Evolutionary conservation across 2,329 filamentous ascomycete species (phyloP).

Genomic region (Fusarium protoensiforme): DNA sequence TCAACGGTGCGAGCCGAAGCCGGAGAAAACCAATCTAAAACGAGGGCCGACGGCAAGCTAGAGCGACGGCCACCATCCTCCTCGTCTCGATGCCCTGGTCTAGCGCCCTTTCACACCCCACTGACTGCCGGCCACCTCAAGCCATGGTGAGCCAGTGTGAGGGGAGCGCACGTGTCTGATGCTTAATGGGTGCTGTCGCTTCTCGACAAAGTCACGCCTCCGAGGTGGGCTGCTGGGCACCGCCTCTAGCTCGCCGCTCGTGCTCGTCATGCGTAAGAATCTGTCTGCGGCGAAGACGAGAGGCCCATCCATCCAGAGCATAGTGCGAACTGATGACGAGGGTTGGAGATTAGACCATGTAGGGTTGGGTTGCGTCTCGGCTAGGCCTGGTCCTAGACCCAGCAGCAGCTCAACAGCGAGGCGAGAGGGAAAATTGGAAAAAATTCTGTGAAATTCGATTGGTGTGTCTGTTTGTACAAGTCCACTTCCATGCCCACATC

Average conservation of each 20-base stretch:
- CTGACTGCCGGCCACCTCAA: slow-evolving; percentile 29
- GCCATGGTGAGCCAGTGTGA: slow-evolving; percentile 28
- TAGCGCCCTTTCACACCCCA: slow-evolving; percentile 37
- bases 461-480: slow-evolving; percentile 43
- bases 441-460: slow-evolving; percentile 43
- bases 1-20: slow-evolving; percentile 53
- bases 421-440: slow-evolving; percentile 10
- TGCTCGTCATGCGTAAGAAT: slow-evolving; percentile 15
- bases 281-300: slow-evolving; percentile 7
- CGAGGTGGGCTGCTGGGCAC: slow-evolving; percentile 24
- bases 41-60: slow-evolving; percentile 44
- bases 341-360: slow-evolving; percentile 37
- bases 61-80: slow-evolving; percentile 28
- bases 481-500: slow-evolving; percentile 42
- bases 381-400: slow-evolving; percentile 15
- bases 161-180: slow-evolving; percentile 48
- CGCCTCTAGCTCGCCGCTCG: slow-evolving; percentile 25
- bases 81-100: slow-evolving; percentile 32
- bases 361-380: slow-evolving; percentile 22
- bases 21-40: slow-evolving; percentile 49
- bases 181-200: slow-evolving; percentile 46
- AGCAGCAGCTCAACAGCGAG: slow-evolving; percentile 17
- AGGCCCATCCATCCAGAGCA: neutral
- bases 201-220: slow-evolving; percentile 32
- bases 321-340: slow-evolving; percentile 28